A percentile compares a stretch with the other conserved stretches of the same genome.
These are phyloP conservation scores for Takashimella koratensis DNA, from an alignment of 1,284 basidiomycete genomes.

Conservation along the genomic window DNA sequence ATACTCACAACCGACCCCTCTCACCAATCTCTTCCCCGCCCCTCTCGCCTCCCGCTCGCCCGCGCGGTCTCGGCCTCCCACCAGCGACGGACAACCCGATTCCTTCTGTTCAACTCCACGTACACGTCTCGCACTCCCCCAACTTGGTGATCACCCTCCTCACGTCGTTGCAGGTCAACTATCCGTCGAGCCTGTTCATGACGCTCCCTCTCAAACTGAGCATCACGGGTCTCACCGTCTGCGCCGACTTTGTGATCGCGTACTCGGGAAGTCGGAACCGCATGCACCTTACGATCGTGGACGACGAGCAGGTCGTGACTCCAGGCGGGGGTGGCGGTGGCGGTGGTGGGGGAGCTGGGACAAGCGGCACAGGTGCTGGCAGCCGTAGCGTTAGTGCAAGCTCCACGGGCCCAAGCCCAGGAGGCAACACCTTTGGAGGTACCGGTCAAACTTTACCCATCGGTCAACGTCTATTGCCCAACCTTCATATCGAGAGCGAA, in stretches of 20 bases:
- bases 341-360: neutral
- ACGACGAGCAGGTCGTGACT: slow-evolving; percentile 53
- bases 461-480: slow-evolving; percentile 80
- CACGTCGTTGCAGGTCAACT: slow-evolving; percentile 94
- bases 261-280: slow-evolving; percentile 75
- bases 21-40: slow-evolving; percentile 16
- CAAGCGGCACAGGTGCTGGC: neutral
- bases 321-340: neutral
- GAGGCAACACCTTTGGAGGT: neutral
- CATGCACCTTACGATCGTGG: slow-evolving; percentile 81
- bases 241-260: slow-evolving; percentile 81
- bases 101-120: slow-evolving; percentile 51
- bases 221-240: slow-evolving; percentile 81
- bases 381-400: neutral
- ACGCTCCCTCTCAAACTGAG: slow-evolving; percentile 87
- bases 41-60: slow-evolving; percentile 32
- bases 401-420: neutral
- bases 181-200: slow-evolving; percentile 93
- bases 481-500: slow-evolving; percentile 91
- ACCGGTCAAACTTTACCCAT: slow-evolving; percentile 50
- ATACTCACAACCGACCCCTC: neutral
- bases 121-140: slow-evolving; percentile 48
- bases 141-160: slow-evolving; percentile 61
- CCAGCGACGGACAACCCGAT: slow-evolving; percentile 19
- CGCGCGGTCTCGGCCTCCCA: slow-evolving; percentile 18